phyloP scores from a whole-genome alignment of 352 stramenopile species.

The Phytophthora citrophthora region DNA sequence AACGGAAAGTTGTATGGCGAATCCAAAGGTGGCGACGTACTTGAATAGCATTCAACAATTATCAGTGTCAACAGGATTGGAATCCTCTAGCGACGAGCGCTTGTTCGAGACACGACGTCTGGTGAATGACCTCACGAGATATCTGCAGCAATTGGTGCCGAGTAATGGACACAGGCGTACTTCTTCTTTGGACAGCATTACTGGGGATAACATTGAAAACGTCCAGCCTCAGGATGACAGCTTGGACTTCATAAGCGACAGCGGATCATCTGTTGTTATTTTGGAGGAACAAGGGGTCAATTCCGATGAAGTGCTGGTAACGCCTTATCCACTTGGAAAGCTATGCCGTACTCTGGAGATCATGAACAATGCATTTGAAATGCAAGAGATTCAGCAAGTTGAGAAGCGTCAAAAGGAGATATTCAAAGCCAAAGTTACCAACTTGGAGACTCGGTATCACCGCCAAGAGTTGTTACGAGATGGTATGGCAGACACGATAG shows the following conservation, averaged over 20 bases:
- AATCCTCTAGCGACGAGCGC: conserved; percentile 30
- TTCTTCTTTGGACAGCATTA: conserved; percentile 19
- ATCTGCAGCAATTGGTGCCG: conserved; percentile 29
- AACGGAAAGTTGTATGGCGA: conserved; percentile 48
- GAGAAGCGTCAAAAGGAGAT: conserved; percentile 24
- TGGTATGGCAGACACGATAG: conserved; percentile 39
- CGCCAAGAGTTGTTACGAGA: conserved; percentile 42
- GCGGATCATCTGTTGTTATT: conserved; percentile 44
- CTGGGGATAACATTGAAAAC: conserved; percentile 14
- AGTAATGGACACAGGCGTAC: conserved; percentile 4
- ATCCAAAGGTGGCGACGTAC: conserved; percentile 59
- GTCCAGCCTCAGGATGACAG: conserved; percentile 22
- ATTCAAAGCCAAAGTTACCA: conserved; percentile 33
- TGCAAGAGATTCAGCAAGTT: conserved; percentile 45
- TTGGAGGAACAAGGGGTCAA: conserved; percentile 37
- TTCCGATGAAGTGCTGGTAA: conserved; percentile 20
- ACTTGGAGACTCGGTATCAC: conserved; percentile 41
- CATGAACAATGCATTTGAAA: conserved; percentile 57
- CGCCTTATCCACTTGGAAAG: conserved; percentile 45
- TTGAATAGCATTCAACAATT: conserved; percentile 66
- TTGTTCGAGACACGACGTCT: conserved; percentile 26
- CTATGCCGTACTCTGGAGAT: conserved; percentile 58
- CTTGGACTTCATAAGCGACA: conserved; percentile 41
- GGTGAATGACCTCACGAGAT: conserved; percentile 22
- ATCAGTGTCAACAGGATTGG: conserved; percentile 25